Evolutionary conservation across 1,284 basidiomycete genomes (phyloP).

Genomic region (Tilletia indica): DNA sequence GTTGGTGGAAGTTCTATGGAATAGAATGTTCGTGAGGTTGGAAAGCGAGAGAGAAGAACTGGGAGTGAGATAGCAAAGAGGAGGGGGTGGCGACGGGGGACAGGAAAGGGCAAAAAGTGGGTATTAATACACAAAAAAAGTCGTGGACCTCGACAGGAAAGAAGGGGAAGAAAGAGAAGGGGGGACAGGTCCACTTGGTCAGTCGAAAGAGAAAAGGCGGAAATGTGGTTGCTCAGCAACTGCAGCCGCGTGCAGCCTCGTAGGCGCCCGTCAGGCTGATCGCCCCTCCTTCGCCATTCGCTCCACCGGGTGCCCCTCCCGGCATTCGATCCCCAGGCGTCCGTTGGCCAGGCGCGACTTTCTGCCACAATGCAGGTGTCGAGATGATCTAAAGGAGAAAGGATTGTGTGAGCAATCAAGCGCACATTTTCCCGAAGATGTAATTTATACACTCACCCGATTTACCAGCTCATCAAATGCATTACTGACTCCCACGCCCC

Average conservation of each 20-base stretch:
- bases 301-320: constrained; percentile 44
- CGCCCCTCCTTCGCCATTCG: constrained; percentile 9
- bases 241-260: constrained; percentile 5
- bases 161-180: too few relatives aligned
- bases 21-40: too few relatives aligned
- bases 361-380: constrained; percentile 48
- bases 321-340: constrained; percentile 54
- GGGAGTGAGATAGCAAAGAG: too few relatives aligned
- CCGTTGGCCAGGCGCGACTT: constrained; percentile 38
- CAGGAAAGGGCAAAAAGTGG: too few relatives aligned
- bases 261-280: constrained; percentile 12
- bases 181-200: too few relatives aligned
- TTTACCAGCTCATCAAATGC: constrained; percentile 54
- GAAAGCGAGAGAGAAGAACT: too few relatives aligned
- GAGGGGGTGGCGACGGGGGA: too few relatives aligned
- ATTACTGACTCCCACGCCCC: constrained; percentile 45
- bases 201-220: too few relatives aligned
- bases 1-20: too few relatives aligned
- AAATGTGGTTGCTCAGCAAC: not conserved
- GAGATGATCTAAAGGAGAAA: constrained; percentile 38
- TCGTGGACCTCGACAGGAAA: too few relatives aligned
- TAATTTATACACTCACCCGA: constrained; percentile 25
- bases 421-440: not conserved
- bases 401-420: not conserved
- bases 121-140: too few relatives aligned